Conservation (phyloP, 768 basidiomycete species). For the Pleurotus djamor region DNA sequence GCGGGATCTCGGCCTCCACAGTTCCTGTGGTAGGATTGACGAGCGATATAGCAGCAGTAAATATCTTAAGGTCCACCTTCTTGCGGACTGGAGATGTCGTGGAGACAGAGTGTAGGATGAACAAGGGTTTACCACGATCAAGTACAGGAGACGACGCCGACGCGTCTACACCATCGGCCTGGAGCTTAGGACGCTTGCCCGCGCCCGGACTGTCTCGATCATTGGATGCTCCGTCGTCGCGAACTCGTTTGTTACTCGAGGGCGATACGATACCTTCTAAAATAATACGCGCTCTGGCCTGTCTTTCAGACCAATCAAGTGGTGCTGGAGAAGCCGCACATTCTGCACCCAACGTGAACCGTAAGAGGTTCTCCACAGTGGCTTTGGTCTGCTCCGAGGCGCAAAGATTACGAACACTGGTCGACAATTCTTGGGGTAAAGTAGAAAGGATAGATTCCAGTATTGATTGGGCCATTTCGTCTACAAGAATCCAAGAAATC, state of each 20-base stretch:
- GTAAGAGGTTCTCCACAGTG: constrained; percentile 38
- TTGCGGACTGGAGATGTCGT: constrained; percentile 74
- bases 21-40: constrained; percentile 45
- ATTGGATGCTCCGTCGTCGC: constrained; percentile 24
- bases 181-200: constrained; percentile 7
- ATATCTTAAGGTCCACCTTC: constrained; percentile 66
- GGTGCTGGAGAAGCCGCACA: constrained; percentile 26
- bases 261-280: constrained; percentile 24
- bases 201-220: too few relatives aligned
- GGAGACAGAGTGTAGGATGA: constrained; percentile 64
- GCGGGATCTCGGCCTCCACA: constrained; percentile 48
- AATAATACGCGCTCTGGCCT: constrained; percentile 23
- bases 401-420: constrained; percentile 27
- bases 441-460: constrained; percentile 23
- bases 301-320: constrained; percentile 36
- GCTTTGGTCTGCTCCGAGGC: constrained; percentile 27
- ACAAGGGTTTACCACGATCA: constrained; percentile 39
- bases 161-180: constrained; percentile 15
- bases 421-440: constrained; percentile 31
- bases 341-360: constrained; percentile 39
- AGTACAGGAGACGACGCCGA: constrained; percentile 3
- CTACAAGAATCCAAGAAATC: too few relatives aligned
- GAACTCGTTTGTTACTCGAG: constrained; percentile 26
- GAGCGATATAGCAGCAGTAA: constrained; percentile 49
- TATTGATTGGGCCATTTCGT: not conserved